phyloP scores from a whole-genome alignment of 2,329 filamentous ascomycete species.

The Nectriaceae sp. region DNA sequence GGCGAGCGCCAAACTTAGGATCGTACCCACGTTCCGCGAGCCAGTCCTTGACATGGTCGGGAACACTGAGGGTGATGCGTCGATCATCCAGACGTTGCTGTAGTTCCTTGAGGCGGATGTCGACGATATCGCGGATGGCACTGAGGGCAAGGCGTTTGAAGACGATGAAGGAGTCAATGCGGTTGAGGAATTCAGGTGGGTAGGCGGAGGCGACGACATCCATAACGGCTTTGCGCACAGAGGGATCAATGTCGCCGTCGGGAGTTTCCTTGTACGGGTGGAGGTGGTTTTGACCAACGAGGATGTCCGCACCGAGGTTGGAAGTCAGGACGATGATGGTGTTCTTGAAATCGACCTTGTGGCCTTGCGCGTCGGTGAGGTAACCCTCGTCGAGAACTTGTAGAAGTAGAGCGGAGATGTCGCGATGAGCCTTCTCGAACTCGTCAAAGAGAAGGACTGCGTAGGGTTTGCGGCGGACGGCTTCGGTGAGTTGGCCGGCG shows the following conservation, averaged over 20 bases:
- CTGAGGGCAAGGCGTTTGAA: conserved; percentile 82
- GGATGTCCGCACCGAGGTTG: conserved; percentile 89
- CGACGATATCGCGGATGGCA: conserved; percentile 88
- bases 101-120: conserved; percentile 85
- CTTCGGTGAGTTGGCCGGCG: conserved; percentile 93
- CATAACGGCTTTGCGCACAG: conserved; percentile 80
- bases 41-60: conserved; percentile 77
- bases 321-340: conserved; percentile 96
- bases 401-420: conserved; percentile 87
- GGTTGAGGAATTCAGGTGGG: conserved; percentile 93
- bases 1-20: conserved; percentile 85
- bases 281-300: conserved; percentile 72
- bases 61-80: conserved; percentile 74
- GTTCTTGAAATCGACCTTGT: conserved; percentile 95
- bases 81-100: conserved; percentile 82
- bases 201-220: conserved; percentile 76
- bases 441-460: conserved; percentile 95
- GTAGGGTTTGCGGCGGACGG: conserved; percentile 91
- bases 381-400: conserved; percentile 97
- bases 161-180: conserved; percentile 95
- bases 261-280: conserved; percentile 64
- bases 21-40: conserved; percentile 89
- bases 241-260: conserved; percentile 70
- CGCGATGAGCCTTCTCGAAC: conserved; percentile 95
- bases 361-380: conserved; percentile 91